Base-by-base conservation (phyloP, 139 green algal species). In the Auxenochlorella pyrenoidosa region DNA sequence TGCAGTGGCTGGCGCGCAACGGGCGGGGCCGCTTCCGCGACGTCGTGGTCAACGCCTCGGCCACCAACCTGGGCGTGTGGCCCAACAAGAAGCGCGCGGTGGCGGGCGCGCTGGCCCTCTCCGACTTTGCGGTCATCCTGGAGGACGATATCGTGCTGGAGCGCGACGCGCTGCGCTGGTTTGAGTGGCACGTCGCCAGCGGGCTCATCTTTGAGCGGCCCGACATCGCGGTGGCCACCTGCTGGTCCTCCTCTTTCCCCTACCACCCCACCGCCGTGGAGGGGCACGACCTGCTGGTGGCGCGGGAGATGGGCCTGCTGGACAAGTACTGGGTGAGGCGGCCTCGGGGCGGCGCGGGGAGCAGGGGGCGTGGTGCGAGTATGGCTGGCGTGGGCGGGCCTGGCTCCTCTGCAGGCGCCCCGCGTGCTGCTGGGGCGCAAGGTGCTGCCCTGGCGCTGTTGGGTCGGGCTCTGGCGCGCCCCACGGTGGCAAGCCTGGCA, bases 21-120 rank as follows among this genome's bases (percentile, higher is more conserved):
- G 40, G 30, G 58, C 34, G 80, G 38, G 28, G n/a, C 28, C 38
- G 60, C 59, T 85, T 85, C 66, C 40, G 41, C 0, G 80, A 75
- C 13, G 80, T 85, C 8, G n/a, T 63, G 26, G 41, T 85, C 60
- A 63, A 85, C 80, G 63, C 68, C 40, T 75, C 80, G 22, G 26
- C 63, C 40, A 24, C 40, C 80, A 85, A 85, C 80, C 60, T 85
- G 38, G 80, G 80, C 6, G 40, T 85, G 41, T 85, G 80, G 80
- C 59, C 80, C 60, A 85, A 85, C 80, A 85, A 85, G 40, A 85
- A 85, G 60, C 80, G 80, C 40, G 80, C 58, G 21, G 80, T 85
- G 51, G 63, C 63, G 36, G 80, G 63, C 28, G 80, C 80, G 10
- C 40, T 85, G 40, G 21, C 44, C 38, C 63, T 85, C 26, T 75